Base-by-base conservation (phyloP, 371 early-diverging fungal species). In the Entomophthora muscae region DNA sequence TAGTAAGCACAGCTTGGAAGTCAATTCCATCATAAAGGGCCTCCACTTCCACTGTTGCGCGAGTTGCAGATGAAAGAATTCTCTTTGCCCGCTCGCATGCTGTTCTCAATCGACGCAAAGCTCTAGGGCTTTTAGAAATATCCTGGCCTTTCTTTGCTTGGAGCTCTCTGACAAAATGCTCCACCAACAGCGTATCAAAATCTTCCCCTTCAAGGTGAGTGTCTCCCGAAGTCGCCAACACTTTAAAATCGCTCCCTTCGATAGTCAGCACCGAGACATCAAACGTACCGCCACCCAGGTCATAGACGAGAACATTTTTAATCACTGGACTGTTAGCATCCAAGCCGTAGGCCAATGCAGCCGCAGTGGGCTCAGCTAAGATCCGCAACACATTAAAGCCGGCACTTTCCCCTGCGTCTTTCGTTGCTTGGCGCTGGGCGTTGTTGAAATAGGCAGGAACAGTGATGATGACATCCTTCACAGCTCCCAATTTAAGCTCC, bases 171-270 rank as follows among this genome's bases (percentile, higher is more conserved):
- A 75, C 72, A 70, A 91, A 84, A 80, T 87, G 80, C 63, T 84
- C 81, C 74, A 90, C 82, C 63, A 96, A 71, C 53, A 75, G 73
- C 66, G 85, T 89, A 78, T 99, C 99, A 72, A 98, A 95, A 75
- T 99, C 99, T 76, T 93, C 93, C 76, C 96, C 96, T 75, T 94
- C 96, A 71, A 88, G 80, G 73, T 91, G 90, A 64, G 91, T 93
- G 73, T 92, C 90, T 73, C 97, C 96, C 70, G 83, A 79, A 67
- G 90, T 90, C 26, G 91, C 82, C 71, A 84, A 72, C 53, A 89
- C 90, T 72, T 86, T 90, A 71, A 91, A 90, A 64, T 88, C 83
- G 72, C 87, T 89, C 70, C 86, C 85, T 63, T 90, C 88, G 67
- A 89, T 89, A 63, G 89, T 84, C 60, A 93, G 73, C 31, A 91